Evolutionary conservation across 169 alveolate genomes (phyloP), one percentile per base, ranked within the genome.

Genomic region (Ichthyophthirius multifiliis): DNA sequence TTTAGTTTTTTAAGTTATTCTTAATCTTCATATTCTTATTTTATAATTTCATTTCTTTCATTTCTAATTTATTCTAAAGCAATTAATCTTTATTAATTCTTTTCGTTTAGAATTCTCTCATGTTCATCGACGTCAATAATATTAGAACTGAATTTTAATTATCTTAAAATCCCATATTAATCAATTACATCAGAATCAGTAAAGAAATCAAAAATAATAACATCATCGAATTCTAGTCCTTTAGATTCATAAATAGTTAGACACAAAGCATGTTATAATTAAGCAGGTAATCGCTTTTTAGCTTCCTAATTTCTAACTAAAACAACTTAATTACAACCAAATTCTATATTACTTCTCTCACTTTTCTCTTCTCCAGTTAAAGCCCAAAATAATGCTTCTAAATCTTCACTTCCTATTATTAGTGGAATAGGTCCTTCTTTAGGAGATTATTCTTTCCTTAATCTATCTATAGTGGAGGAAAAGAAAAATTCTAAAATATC

Each of bases 191-290:
- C 43, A 7, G 93, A 48, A 82, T 92, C 96, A 10, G 80, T 65
- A 74, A 95, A 95, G 90, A 95, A 93, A 84, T 95, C 90, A 77
- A 77, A 92, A 1, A 95, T 62, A 34, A 95, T 90, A 0, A 95
- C 97, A 76, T 93, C 96, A 74, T 95, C 98, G 79, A 89, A 95
- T 78, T 95, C 98, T 23, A 95, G 83, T 15, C 98, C 98, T 83
- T 95, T 95, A 2, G 96, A 91, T 75, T 95, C 98, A 65, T 81
- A 92, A 32, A 92, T 90, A 0, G 97, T 93, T 20, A 94, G 78
- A 39, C 94, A 88, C 13, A 92, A 71, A n/a, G 94, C 94, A 44
- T 86, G 85, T 47, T 87, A 23, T 10, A 92, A 63, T 45, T 88
- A 73, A 15, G 75, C 43, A 43, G 94, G 96, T 41, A 94, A 47